Evolutionary conservation across 2,329 filamentous ascomycete genomes (phyloP), one percentile per base, ranked within the genome.

Genomic region (Ceratocystis colombiana): DNA sequence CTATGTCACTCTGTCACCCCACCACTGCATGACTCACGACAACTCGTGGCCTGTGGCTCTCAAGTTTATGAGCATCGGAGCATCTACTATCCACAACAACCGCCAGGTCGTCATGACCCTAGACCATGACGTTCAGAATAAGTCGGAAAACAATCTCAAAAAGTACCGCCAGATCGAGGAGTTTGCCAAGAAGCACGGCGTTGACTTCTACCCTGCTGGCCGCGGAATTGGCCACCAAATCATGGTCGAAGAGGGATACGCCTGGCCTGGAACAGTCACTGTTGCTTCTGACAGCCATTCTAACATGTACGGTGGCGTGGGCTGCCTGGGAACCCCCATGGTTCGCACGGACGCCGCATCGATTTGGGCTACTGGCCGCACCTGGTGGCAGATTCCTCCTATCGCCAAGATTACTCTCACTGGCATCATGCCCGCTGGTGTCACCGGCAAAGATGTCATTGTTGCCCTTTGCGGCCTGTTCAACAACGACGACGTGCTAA

Each of bases 371-470:
- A 96, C 90, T 0, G 85, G 85, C 3, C 79, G 81, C 70, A 96
- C 88, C 0, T 96, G 91, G 91, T 96, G 85, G 85, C 89, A 95
- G 76, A 82, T 94, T 28, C 93, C 93, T 0, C 90, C 90, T 0
- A 83, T 96, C 33, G 89, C 88, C 0, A 87, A 88, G 75, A 83
- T 96, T 28, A 92, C 83, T 0, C 80, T 97, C 10, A 89, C 82
- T 0, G 92, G 91, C 5, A 75, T 83, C 0, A 77, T 96, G 5
- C 92, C 90, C 0, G 77, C 79, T 0, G 92, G 92, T 10, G 91
- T 96, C 0, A 90, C 88, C 0, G 93, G 91, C 37, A 97, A 99
- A 76, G 94, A 97, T 74, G 88, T 96, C 12, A 97, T 97, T 70
- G 83, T 96, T 30, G 89, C 90, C 0, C 81, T 97, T 0, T 95